Evolutionary conservation across 352 stramenopile species (phyloP).

Genomic region (Blastocystis sp.): DNA sequence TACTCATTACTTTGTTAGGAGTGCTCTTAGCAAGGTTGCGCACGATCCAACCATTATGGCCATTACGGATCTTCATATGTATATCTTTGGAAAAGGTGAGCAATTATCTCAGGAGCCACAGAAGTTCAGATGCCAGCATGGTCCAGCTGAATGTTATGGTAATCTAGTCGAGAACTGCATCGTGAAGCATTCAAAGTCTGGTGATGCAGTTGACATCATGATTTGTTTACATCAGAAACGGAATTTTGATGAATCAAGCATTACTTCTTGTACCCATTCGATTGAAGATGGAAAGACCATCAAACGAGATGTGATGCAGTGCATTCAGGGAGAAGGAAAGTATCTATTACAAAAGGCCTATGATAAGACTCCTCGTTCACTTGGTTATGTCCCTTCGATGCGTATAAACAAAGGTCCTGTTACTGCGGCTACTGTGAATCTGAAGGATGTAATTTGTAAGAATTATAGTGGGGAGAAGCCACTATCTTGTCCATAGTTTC

Average conservation of each 20-base stretch:
- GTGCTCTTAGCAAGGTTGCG: slow-evolving; percentile 40
- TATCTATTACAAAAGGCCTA: slow-evolving; percentile 39
- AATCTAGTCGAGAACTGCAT: slow-evolving; percentile 59
- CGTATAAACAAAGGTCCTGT: slow-evolving; percentile 45
- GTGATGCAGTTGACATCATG: slow-evolving; percentile 25
- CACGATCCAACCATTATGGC: slow-evolving; percentile 55
- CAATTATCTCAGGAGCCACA: slow-evolving; percentile 4
- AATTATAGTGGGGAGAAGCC: slow-evolving; percentile 27
- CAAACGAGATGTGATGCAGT: neutral
- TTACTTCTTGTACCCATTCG: neutral
- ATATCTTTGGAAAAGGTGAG: slow-evolving; percentile 23
- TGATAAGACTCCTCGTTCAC: slow-evolving; percentile 17
- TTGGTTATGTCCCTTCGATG: slow-evolving; percentile 48
- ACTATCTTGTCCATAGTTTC: slow-evolving; percentile 5
- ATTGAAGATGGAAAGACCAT: neutral
- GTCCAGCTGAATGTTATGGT: slow-evolving; percentile 42
- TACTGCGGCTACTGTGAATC: neutral
- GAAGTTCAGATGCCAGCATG: slow-evolving; percentile 52
- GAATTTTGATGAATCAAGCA: slow-evolving; percentile 9
- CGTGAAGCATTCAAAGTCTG: slow-evolving; percentile 13
- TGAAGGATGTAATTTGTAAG: slow-evolving; percentile 55
- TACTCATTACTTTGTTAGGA: slow-evolving; percentile 37
- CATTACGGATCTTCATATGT: slow-evolving; percentile 51
- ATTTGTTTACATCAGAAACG: neutral
- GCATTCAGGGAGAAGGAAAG: slow-evolving; percentile 43